These are phyloP conservation scores for Ophiocordyceps sinensis DNA, from an alignment of 2,329 filamentous ascomycete genomes.

Conservation along the genomic window DNA sequence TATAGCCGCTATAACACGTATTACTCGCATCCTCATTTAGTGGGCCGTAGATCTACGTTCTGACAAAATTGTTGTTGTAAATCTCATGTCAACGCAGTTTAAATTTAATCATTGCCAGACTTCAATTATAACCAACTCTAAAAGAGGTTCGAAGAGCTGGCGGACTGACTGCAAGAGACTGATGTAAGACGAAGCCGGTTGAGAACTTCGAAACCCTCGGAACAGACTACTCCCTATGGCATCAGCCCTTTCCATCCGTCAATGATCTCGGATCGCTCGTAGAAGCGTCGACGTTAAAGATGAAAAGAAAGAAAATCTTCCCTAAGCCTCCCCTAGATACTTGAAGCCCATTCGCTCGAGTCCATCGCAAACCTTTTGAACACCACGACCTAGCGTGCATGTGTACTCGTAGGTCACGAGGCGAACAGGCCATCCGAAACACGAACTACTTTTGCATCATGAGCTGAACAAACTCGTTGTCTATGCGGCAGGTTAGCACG, in stretches of 20 bases:
- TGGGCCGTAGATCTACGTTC: no score
- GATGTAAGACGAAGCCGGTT: constrained; percentile 7
- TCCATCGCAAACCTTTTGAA: not conserved
- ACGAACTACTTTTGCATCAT: constrained; percentile 80
- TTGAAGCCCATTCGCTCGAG: constrained; percentile 1
- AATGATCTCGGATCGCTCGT: constrained; percentile 15
- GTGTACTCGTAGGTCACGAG: not conserved
- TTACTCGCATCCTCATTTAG: no score
- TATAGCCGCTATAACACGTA: no score
- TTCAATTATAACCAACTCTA: not conserved
- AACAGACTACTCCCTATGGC: constrained; percentile 11
- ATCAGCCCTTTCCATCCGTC: constrained; percentile 12
- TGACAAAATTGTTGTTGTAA: no score
- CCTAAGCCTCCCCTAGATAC: constrained; percentile 1
- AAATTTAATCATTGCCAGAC: not conserved
- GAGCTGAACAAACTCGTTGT: constrained; percentile 87
- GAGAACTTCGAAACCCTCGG: constrained; percentile 11
- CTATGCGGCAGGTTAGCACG: constrained; percentile 25
- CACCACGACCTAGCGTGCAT: not conserved
- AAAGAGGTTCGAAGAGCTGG: not conserved
- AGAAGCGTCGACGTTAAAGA: constrained; percentile 11
- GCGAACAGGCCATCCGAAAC: not conserved
- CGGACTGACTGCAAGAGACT: constrained; percentile 3
- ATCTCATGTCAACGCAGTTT: no score
- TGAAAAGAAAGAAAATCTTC: constrained; percentile 11